Percentiles rank a stretch among this genome's conserved stretches.
Conservation (phyloP, 169 alveolate genomes). For the Plasmodium knowlesi region DNA sequence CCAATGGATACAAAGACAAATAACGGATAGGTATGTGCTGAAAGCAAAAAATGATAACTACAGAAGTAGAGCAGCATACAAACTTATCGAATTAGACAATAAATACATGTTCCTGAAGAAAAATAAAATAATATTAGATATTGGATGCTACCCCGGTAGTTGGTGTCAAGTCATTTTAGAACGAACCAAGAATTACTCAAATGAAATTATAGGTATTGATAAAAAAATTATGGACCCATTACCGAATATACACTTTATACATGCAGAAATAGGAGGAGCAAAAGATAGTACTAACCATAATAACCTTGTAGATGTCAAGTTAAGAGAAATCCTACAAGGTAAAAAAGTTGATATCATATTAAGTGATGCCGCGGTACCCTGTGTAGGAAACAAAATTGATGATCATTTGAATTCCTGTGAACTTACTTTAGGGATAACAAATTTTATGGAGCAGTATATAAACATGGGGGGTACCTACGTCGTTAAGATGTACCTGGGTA, state of each 20-base stretch:
- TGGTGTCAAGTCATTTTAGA: constrained; percentile 86
- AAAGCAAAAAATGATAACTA: constrained; percentile 85
- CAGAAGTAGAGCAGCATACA: constrained; percentile 87
- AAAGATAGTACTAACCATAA: not conserved
- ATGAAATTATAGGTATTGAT: constrained; percentile 75
- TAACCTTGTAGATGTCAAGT: constrained; percentile 65
- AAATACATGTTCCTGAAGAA: constrained; percentile 80
- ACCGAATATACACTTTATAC: constrained; percentile 80
- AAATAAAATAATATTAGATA: constrained; percentile 82
- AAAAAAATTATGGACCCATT: constrained; percentile 74
- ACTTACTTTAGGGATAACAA: constrained; percentile 82
- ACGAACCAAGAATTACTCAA: constrained; percentile 79
- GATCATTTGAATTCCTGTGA: constrained; percentile 86
- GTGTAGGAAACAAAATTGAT: constrained; percentile 84
- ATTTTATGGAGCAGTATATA: constrained; percentile 82
- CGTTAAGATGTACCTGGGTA: constrained; percentile 85
- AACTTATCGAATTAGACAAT: constrained; percentile 84
- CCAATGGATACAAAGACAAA: constrained; percentile 85
- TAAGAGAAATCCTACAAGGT: constrained; percentile 72
- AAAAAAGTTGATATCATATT: constrained; percentile 82
- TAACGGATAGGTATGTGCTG: constrained; percentile 81
- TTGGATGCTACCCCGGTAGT: constrained; percentile 87
- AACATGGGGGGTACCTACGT: constrained; percentile 85
- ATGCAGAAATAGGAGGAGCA: constrained; percentile 85
- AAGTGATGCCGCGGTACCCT: constrained; percentile 84